Base-by-base conservation (phyloP, 169 alveolate genomes). In the Plasmodium sp. region DNA sequence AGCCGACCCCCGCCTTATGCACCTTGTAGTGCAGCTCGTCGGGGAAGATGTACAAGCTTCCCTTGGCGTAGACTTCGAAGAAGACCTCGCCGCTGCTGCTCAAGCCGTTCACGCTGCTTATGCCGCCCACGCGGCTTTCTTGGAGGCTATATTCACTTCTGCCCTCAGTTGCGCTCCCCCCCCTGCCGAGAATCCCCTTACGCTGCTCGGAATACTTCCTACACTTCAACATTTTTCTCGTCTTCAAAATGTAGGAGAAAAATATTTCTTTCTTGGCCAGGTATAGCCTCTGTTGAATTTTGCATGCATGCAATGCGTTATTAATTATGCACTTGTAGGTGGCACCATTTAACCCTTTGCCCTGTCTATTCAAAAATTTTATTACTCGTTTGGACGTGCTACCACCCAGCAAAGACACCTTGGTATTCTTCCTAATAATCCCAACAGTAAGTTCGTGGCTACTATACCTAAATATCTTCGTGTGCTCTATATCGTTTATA, bases 241-340 rank as follows among this genome's bases (percentile, higher is more conserved):
- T 22, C 36, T 90, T 90, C 45, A 90, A 33, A 80, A 90, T 33
- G 54, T 90, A 81, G 12, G 94, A 90, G 83, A 90, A 90, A 39
- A 80, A 90, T 90, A 90, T 90, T 90, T 90, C 94, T 67, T 90
- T 90, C 83, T 90, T 90, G 14, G 94, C 86, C 27, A 90, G 27
- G 54, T 67, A 54, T 33, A 90, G 45, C 83, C 72, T 90, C n/a
- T 79, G 73, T 36, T 90, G 94, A 31, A 90, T 34, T 80, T 90
- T 90, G 41, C 94, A 90, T 39, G 92, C 94, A 33, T 80, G 22
- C 83, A 90, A 90, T 48, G 72, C 39, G 6, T 31, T 74, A 67
- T 90, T 41, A 43, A 90, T 67, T 14, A 31, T 71, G 67, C 94
- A 90, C 71, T 81, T 90, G 51, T 75, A 90, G 10, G 74, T 90